Conservation (phyloP, 176 grass and related monocot genomes). For the Musa troglodytarum region DNA sequence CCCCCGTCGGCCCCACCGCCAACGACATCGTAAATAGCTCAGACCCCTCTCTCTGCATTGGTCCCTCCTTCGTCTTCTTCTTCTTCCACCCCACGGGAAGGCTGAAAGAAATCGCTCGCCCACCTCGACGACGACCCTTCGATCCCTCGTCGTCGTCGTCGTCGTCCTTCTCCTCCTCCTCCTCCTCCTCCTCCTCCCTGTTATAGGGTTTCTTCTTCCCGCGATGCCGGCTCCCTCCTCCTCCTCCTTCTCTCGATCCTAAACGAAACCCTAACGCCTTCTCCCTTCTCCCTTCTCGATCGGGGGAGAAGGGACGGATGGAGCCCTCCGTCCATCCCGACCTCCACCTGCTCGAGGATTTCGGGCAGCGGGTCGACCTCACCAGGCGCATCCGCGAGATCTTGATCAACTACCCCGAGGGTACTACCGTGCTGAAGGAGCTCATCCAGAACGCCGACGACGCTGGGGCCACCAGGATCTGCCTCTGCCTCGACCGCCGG, state of each 20-base stretch:
- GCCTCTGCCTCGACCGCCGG: slow-evolving; percentile 91
- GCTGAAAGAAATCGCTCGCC: not conserved
- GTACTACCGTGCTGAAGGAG: slow-evolving; percentile 80
- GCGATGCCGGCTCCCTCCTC: slow-evolving; percentile 2
- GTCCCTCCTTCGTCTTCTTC: not conserved
- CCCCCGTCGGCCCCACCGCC: too few relatives aligned
- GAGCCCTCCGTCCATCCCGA: slow-evolving; percentile 22
- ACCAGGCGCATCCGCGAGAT: slow-evolving; percentile 90
- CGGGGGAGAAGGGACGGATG: slow-evolving; percentile 31
- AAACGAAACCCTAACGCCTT: slow-evolving; percentile 3
- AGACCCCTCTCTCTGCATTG: too few relatives aligned
- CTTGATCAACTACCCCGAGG: slow-evolving; percentile 85
- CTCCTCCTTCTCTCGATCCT: not conserved
- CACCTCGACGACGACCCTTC: not conserved
- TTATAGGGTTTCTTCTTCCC: not conserved
- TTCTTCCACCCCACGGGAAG: not conserved
- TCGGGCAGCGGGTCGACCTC: slow-evolving; percentile 83
- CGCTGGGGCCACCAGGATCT: slow-evolving; percentile 61
- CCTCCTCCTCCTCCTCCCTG: not conserved
- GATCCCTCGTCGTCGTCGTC: not conserved
- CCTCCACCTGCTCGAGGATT: slow-evolving; percentile 65
- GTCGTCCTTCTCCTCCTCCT: not conserved
- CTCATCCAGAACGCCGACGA: slow-evolving; percentile 94
- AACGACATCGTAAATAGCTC: too few relatives aligned
- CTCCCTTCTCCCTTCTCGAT: not conserved